phyloP scores from a whole-genome alignment of 148 eudicot species.

The Vaccinium myrtillus region DNA sequence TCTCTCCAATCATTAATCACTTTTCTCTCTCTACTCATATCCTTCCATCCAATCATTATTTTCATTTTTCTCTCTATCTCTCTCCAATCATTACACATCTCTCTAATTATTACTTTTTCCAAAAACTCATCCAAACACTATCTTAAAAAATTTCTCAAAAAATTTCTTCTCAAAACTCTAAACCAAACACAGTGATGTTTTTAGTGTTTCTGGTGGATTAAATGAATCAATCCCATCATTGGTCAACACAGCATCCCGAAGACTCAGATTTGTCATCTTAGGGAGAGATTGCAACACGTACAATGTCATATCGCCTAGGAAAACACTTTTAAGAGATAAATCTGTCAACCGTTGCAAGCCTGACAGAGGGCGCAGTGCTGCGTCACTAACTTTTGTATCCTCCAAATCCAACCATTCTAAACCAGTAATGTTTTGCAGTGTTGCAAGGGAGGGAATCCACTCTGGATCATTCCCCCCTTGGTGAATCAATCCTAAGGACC shows the following conservation, averaged over 20 bases:
- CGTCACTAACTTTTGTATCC: slow-evolving; percentile 49
- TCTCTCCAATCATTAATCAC: too few relatives aligned
- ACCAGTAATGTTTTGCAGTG: slow-evolving; percentile 47
- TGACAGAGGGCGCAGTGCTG: slow-evolving; percentile 43
- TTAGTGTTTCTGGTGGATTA: slow-evolving; percentile 51
- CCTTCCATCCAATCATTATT: too few relatives aligned
- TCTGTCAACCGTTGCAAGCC: slow-evolving; percentile 36
- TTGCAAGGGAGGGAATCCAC: slow-evolving; percentile 45
- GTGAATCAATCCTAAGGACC: slow-evolving; percentile 46
- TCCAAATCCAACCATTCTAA: slow-evolving; percentile 66
- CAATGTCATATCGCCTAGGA: slow-evolving; percentile 51
- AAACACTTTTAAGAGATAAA: slow-evolving; percentile 50
- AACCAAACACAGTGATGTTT: too few relatives aligned
- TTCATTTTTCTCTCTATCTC: too few relatives aligned
- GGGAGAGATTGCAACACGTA: slow-evolving; percentile 41
- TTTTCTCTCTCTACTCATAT: too few relatives aligned
- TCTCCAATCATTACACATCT: too few relatives aligned
- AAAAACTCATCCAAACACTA: too few relatives aligned
- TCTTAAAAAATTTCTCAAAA: too few relatives aligned
- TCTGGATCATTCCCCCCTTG: slow-evolving; percentile 31
- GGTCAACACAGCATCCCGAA: slow-evolving; percentile 65
- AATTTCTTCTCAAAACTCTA: too few relatives aligned
- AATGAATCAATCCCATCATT: slow-evolving; percentile 56
- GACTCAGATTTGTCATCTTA: slow-evolving; percentile 46
- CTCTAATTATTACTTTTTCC: too few relatives aligned